phyloP scores from a whole-genome alignment of 192 early-diverging fungal species.

The Umbelopsis sp. region DNA sequence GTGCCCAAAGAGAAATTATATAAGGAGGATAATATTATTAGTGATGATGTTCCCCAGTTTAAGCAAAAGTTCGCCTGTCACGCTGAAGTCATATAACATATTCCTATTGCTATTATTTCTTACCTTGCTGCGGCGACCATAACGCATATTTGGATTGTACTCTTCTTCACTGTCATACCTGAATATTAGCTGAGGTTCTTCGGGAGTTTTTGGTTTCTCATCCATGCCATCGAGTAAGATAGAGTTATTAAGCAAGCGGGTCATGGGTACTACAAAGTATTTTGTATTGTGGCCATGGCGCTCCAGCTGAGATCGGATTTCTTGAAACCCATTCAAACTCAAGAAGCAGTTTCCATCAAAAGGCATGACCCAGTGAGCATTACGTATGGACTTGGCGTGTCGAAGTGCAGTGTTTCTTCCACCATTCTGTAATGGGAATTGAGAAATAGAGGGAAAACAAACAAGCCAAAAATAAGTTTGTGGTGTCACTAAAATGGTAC shows the following conservation, averaged over 20 bases:
- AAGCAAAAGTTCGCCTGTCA: no score
- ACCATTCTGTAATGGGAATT: constrained; percentile 49
- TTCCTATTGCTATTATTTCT: no score
- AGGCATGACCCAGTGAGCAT: constrained; percentile 62
- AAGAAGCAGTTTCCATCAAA: constrained; percentile 68
- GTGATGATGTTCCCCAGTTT: no score
- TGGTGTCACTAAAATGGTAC: constrained; percentile 8
- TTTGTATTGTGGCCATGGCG: constrained; percentile 49
- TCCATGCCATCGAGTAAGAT: constrained; percentile 51
- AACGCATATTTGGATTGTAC: constrained; percentile 62
- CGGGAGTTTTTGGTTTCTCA: constrained; percentile 54
- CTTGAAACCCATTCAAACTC: constrained; percentile 52
- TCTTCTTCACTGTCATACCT: constrained; percentile 54
- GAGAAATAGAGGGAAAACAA: neutral
- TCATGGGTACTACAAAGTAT: constrained; percentile 67
- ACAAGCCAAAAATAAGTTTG: constrained; percentile 3
- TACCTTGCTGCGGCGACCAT: constrained; percentile 69
- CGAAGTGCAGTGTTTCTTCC: constrained; percentile 58
- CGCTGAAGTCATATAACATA: no score
- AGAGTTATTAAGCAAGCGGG: constrained; percentile 58
- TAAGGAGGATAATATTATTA: no score
- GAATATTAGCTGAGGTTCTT: constrained; percentile 67
- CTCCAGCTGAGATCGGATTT: constrained; percentile 53
- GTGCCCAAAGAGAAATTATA: no score
- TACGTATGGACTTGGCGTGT: constrained; percentile 48